Evolutionary conservation across 2,329 filamentous ascomycete species (phyloP), one percentile per base, ranked within the genome.

Genomic region (Botryotinia convoluta): DNA sequence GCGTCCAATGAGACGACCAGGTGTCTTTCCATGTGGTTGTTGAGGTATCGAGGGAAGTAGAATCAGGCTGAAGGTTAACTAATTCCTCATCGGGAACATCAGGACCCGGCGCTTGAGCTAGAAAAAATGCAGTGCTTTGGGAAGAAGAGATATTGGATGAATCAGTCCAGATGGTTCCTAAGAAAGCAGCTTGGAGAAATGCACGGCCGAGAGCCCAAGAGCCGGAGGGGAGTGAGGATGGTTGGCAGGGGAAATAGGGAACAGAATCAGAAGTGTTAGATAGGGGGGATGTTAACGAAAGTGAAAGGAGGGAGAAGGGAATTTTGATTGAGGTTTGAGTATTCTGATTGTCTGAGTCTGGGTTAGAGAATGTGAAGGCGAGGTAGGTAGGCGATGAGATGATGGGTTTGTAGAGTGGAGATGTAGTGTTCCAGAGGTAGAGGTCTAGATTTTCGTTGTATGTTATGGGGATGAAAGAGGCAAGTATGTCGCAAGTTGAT

Each of bases 371-470:
- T 7, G 77, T 79, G 75, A 84, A 83, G 48, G 75, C 75, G 7
- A 84, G 78, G 71, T 81, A 82, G 45, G 81, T 72, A 1, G 82
- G 81, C 0, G 81, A 83, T 2, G 77, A 76, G 22, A 82, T 74
- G 45, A 83, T 80, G 4, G 57, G 76, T 29, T 77, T 37, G 73
- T 80, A 83, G 1, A 69, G 42, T 12, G 73, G 65, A 73, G 77
- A 74, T 4, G 32, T 60, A 9, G 78, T 81, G 63, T 83, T 74
- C 82, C 82, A 83, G 64, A 82, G 74, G 65, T 82, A 83, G 22
- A 83, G 75, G 2, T 77, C 77, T 26, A 79, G 74, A 16, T 76
- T 77, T 0, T 71, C 44, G 44, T 80, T 62, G 71, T 77, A 82
- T 6, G 74, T 79, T 16, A 82, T 78, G 12, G 81, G 81, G 0